These are phyloP conservation scores for Crithidia thermophila DNA, from an alignment of 208 protist genomes.

Conservation along the genomic window DNA sequence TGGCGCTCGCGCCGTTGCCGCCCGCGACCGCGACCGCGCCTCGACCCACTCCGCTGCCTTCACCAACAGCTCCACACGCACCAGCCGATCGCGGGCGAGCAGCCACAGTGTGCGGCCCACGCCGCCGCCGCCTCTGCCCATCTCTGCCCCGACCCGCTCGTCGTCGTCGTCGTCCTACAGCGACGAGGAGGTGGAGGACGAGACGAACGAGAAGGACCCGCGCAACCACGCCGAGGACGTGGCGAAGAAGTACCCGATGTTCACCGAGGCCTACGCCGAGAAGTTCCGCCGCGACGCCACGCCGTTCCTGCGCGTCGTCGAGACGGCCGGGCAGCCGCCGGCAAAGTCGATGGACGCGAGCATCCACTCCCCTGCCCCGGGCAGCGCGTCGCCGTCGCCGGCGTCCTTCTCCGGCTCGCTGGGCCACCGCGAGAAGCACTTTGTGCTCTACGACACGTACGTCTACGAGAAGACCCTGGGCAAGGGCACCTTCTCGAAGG, in stretches of 20 bases:
- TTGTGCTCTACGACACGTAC: slow-evolving; percentile 75
- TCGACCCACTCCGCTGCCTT: slow-evolving; percentile 21
- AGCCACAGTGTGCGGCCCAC: slow-evolving; percentile 28
- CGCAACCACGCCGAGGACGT: slow-evolving; percentile 41
- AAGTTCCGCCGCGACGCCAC: slow-evolving; percentile 41
- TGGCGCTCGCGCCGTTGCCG: background rate
- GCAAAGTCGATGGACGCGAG: slow-evolving; percentile 11
- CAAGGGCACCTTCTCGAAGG: slow-evolving; percentile 86
- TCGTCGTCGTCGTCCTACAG: slow-evolving; percentile 27
- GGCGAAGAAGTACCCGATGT: slow-evolving; percentile 64
- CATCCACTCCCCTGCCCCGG: background rate
- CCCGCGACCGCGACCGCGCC: background rate
- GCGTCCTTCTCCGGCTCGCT: background rate
- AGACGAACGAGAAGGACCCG: slow-evolving; percentile 33
- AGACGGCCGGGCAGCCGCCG: slow-evolving; percentile 6
- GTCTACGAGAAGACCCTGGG: slow-evolving; percentile 59
- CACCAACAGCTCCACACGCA: slow-evolving; percentile 26
- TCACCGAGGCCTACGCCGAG: slow-evolving; percentile 57
- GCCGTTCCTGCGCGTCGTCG: slow-evolving; percentile 53
- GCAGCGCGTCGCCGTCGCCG: slow-evolving; percentile 2
- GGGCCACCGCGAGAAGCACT: slow-evolving; percentile 25
- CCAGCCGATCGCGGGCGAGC: slow-evolving; percentile 32
- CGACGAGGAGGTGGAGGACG: slow-evolving; percentile 30
- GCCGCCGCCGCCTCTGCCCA: slow-evolving; percentile 16
- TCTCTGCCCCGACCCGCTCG: slow-evolving; percentile 12